phyloP scores from a whole-genome alignment of 768 basidiomycete genomes.

The Leccinum olivaceopallidum region DNA sequence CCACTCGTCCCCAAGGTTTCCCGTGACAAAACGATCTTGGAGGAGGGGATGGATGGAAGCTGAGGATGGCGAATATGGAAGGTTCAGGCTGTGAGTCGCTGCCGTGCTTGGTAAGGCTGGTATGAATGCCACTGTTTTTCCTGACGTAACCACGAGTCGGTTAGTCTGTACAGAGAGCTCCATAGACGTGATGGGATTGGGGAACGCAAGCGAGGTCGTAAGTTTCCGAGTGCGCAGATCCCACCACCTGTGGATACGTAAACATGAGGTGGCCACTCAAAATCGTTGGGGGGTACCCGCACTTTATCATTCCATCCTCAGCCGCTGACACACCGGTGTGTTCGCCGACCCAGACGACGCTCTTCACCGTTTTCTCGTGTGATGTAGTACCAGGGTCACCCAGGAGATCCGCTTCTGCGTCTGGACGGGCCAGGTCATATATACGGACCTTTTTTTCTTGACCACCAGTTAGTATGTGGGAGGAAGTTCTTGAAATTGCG shows the following conservation, averaged over 20 bases:
- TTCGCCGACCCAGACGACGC: slow-evolving; percentile 91
- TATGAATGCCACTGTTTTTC: slow-evolving; percentile 91
- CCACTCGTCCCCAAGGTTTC: slow-evolving; percentile 91
- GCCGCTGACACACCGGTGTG: slow-evolving; percentile 86
- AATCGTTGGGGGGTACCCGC: slow-evolving; percentile 8
- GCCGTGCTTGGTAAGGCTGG: slow-evolving; percentile 65
- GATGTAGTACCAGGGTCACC: slow-evolving; percentile 57
- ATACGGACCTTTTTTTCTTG: slow-evolving; percentile 98
- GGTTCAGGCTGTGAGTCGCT: slow-evolving; percentile 71
- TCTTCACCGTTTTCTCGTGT: slow-evolving; percentile 90
- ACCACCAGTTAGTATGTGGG: slow-evolving; percentile 84
- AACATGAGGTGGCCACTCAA: slow-evolving; percentile 2
- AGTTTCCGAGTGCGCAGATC: slow-evolving; percentile 80
- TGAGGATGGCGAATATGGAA: slow-evolving; percentile 88
- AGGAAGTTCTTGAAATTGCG: slow-evolving; percentile 71
- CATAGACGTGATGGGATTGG: slow-evolving; percentile 89
- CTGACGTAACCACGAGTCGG: slow-evolving; percentile 86
- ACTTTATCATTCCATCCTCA: slow-evolving; percentile 93
- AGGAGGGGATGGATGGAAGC: slow-evolving; percentile 91
- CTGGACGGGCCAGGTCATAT: slow-evolving; percentile 85
- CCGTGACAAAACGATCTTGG: slow-evolving; percentile 91
- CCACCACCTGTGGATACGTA: slow-evolving; percentile 78
- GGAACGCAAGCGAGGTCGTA: slow-evolving; percentile 69
- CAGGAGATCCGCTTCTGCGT: slow-evolving; percentile 85
- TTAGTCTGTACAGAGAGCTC: slow-evolving; percentile 82